Conservation (phyloP, 2,329 filamentous ascomycete genomes). For the Tothia fuscella region DNA sequence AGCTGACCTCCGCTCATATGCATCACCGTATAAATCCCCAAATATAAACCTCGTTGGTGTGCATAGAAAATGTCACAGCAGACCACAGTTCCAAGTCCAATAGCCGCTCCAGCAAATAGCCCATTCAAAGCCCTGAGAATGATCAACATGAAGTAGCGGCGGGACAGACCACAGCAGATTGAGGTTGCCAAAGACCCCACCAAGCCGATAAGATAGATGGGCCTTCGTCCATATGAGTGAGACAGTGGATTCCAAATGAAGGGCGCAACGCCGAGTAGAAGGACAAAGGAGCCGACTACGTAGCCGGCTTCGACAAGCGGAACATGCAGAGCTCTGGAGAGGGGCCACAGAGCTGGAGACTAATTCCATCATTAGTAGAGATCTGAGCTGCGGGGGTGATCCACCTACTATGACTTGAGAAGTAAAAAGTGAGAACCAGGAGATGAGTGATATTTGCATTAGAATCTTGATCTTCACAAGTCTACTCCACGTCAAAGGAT, state of each 20-base stretch:
- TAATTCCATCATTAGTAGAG: not conserved
- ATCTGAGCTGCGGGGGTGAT: not conserved
- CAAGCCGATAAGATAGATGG: constrained; percentile 6
- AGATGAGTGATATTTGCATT: constrained; percentile 7
- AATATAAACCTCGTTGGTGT: constrained; percentile 10
- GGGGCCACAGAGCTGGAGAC: constrained; percentile 9
- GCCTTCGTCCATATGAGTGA: constrained; percentile 7
- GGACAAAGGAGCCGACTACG: not conserved
- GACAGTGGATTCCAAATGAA: constrained; percentile 11
- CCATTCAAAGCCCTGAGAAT: constrained; percentile 3
- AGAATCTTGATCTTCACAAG: constrained; percentile 5
- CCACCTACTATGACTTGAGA: constrained; percentile 6
- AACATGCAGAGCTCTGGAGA: constrained; percentile 7
- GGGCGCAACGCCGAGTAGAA: constrained; percentile 7
- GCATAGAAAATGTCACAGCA: constrained; percentile 10
- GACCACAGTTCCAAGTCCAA: constrained; percentile 6
- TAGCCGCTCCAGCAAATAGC: constrained; percentile 1
- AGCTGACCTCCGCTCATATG: constrained; percentile 10
- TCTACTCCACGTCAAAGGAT: constrained; percentile 7
- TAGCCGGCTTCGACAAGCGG: constrained; percentile 7
- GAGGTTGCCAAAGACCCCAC: not conserved
- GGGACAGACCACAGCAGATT: constrained; percentile 1
- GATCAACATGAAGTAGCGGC: constrained; percentile 1
- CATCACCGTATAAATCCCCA: constrained; percentile 9
- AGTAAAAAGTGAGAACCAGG: constrained; percentile 9